These are phyloP conservation scores for Mycosarcoma maydis DNA, from an alignment of 1,284 basidiomycete genomes.

Conservation along the genomic window DNA sequence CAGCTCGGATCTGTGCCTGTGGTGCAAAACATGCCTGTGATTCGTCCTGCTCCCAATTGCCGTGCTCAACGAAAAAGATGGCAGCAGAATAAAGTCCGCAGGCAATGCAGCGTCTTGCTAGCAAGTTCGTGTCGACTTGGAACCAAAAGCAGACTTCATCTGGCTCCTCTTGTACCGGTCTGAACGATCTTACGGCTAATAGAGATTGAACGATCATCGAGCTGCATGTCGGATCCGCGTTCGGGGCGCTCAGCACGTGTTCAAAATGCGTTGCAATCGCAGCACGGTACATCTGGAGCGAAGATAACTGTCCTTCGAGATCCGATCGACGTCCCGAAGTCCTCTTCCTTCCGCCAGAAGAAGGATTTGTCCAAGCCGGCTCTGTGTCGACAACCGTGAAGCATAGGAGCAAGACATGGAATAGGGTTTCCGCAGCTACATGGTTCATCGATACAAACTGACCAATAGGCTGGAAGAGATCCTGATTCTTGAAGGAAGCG, in stretches of 20 bases:
- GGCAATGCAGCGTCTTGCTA: slow-evolving; percentile 78
- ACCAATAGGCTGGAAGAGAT: slow-evolving; percentile 77
- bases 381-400: slow-evolving; percentile 15
- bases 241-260: slow-evolving; percentile 70
- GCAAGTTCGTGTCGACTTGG: slow-evolving; percentile 76
- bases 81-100: slow-evolving; percentile 88
- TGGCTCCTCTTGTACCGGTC: slow-evolving; percentile 65
- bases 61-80: slow-evolving; percentile 87
- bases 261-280: slow-evolving; percentile 60
- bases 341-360: slow-evolving; percentile 3
- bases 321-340: slow-evolving; percentile 4
- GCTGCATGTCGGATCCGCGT: slow-evolving; percentile 71
- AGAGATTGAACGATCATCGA: slow-evolving; percentile 79
- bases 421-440: slow-evolving; percentile 74
- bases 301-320: not conserved
- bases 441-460: slow-evolving; percentile 73
- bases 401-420: slow-evolving; percentile 79
- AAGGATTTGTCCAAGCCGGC: slow-evolving; percentile 54
- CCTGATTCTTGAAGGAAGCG: slow-evolving; percentile 66
- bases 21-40: slow-evolving; percentile 11
- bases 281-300: slow-evolving; percentile 9
- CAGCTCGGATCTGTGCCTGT: slow-evolving; percentile 9
- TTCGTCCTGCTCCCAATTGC: slow-evolving; percentile 71
- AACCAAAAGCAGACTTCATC: slow-evolving; percentile 82
- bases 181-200: slow-evolving; percentile 81